Evolutionary conservation across 306 rosid species (phyloP).

Genomic region (barrel medic (Medicago truncatula)): DNA sequence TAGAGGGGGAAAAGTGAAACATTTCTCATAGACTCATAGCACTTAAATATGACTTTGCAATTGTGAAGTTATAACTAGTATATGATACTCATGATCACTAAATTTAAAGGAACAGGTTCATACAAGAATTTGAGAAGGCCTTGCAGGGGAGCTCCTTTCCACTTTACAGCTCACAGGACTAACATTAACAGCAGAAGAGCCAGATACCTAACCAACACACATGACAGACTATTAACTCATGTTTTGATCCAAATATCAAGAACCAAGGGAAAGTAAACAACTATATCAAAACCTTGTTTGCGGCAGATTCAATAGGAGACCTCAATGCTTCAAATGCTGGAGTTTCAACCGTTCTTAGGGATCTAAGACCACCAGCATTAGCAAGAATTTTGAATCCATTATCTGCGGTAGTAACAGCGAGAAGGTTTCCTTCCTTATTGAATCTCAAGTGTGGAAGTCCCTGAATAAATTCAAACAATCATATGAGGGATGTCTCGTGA

Average conservation of each 20-base stretch:
- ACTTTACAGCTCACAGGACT: slow-evolving; percentile 78
- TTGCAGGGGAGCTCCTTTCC: slow-evolving; percentile 79
- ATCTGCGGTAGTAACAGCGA: slow-evolving; percentile 75
- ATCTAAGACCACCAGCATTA: slow-evolving; percentile 69
- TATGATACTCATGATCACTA: slow-evolving; percentile 24
- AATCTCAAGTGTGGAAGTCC: slow-evolving; percentile 78
- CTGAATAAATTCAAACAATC: slow-evolving; percentile 58
- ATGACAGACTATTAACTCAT: background rate
- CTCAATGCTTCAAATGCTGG: slow-evolving; percentile 76
- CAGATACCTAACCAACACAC: slow-evolving; percentile 59
- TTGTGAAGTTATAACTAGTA: slow-evolving; percentile 18
- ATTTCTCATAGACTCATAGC: background rate
- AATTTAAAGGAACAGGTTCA: slow-evolving; percentile 40
- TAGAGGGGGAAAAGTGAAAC: slow-evolving; percentile 1
- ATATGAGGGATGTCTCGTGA: slow-evolving; percentile 26
- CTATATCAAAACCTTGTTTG: slow-evolving; percentile 60
- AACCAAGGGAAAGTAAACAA: slow-evolving; percentile 35
- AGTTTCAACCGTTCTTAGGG: slow-evolving; percentile 60
- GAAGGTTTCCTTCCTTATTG: slow-evolving; percentile 89
- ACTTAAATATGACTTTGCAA: background rate
- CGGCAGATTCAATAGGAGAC: slow-evolving; percentile 67
- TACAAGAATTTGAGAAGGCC: slow-evolving; percentile 75
- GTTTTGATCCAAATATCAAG: slow-evolving; percentile 24
- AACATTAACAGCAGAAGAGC: slow-evolving; percentile 58
- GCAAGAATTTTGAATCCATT: slow-evolving; percentile 85